Evolutionary conservation across 73 alveolate species (phyloP), one percentile per base, ranked within the genome.

Genomic region (Stentor coeruleus): DNA sequence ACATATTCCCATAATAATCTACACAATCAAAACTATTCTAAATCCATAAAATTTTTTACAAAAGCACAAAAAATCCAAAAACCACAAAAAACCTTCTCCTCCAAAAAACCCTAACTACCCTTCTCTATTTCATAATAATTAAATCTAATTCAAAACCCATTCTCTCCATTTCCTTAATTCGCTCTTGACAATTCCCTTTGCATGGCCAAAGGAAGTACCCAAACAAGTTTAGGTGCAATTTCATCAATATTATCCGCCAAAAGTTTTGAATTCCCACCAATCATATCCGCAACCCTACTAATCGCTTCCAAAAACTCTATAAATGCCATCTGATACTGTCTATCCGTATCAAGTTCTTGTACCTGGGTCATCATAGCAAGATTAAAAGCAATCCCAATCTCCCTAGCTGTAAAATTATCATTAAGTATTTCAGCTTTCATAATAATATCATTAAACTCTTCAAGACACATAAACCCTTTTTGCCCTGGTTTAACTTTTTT

Each of bases 291-390:
- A 14, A 86, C 59, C 76, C 97, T 91, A 15, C 91, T 91, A 3
- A 91, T 73, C 3, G 95, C 97, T 80, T 92, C 97, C 30, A 90
- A 42, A 59, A 90, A 92, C 59, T 92, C 97, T 2, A 82, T 81
- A 0, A 86, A 90, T 28, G 87, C 60, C 91, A 90, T 82, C 55
- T 87, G 55, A 39, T 85, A 73, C 37, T 82, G 92, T 33, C 91
- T 82, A 83, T 92, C 94, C 14, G 41, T 15, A 60, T 91, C 91
- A 6, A 92, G 60, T 42, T 92, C 97, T 39, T 91, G 88, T 6
- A 86, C 84, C 79, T 91, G 74, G 38, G 95, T 86, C 96, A 90
- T 90, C 88, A 87, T 85, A 2, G 97, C 85, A n/a, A 90, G 49
- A 76, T 87, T 90, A 49, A 87, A 92, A 20, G 90, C 87, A 14